Percentiles rank a stretch among this genome's conserved stretches.
phyloP scores from a whole-genome alignment of 805 yeast genomes.

The Sugiyamaella valdiviana region DNA sequence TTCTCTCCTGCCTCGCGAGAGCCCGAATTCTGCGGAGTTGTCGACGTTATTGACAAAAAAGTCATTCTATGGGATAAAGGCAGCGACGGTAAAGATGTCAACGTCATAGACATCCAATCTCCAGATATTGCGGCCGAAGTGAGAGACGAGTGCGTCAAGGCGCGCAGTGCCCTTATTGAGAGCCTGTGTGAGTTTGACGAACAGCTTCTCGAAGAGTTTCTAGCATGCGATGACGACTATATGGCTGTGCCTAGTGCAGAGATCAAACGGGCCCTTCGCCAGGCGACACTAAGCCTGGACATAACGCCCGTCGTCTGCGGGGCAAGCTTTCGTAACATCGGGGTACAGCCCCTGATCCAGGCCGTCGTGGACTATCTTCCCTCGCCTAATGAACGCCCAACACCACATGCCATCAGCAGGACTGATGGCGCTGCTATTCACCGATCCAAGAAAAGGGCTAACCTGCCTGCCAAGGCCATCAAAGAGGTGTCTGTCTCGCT shows the following conservation, averaged over 20 bases:
- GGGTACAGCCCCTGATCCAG: conserved; percentile 90
- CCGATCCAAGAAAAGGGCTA: conserved; percentile 18
- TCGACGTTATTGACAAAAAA: conserved; percentile 66
- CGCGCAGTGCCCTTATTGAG: conserved; percentile 75
- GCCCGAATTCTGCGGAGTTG: conserved; percentile 53
- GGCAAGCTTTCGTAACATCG: conserved; percentile 84
- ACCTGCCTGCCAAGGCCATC: neutral
- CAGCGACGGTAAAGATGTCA: conserved; percentile 46
- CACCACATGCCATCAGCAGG: conserved; percentile 44
- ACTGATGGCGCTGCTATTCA: conserved; percentile 21
- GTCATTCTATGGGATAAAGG: conserved; percentile 41
- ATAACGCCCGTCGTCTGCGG: conserved; percentile 87
- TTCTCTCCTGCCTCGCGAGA: conserved; percentile 42
- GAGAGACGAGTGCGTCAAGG: conserved; percentile 42
- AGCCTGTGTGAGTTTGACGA: conserved; percentile 82
- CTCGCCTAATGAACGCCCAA: conserved; percentile 58
- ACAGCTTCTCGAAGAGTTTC: conserved; percentile 62
- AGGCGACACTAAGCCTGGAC: conserved; percentile 50
- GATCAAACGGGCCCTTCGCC: conserved; percentile 56
- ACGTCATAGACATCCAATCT: conserved; percentile 38
- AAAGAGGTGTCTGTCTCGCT: conserved; percentile 8
- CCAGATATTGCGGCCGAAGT: conserved; percentile 24
- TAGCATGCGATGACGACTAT: conserved; percentile 59
- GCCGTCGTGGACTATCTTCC: conserved; percentile 76
- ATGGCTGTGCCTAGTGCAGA: conserved; percentile 49